Percentiles rank a stretch among this genome's conserved stretches.
Evolutionary conservation across 2,329 filamentous ascomycete genomes (phyloP).

Genomic region (Pseudodiploospora longispora): DNA sequence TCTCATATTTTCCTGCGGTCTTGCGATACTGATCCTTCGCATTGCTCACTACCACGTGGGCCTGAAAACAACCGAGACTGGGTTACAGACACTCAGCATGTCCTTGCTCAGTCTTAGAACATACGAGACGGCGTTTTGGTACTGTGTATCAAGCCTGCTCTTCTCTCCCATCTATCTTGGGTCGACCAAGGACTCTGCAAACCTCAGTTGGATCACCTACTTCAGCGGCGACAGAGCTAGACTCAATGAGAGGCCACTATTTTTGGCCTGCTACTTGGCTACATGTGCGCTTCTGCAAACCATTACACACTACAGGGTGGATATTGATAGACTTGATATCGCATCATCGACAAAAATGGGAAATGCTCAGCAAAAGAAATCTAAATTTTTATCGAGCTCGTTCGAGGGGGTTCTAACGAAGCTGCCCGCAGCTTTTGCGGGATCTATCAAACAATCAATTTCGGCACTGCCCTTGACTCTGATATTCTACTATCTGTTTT

Average conservation of each 20-base stretch:
- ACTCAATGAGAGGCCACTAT: constrained; percentile 81
- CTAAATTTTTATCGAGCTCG: constrained; percentile 19
- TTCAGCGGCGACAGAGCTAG: constrained; percentile 63
- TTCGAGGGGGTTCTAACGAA: constrained; percentile 28
- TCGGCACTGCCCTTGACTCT: constrained; percentile 37
- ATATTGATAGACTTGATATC: constrained; percentile 59
- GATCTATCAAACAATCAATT: constrained; percentile 32
- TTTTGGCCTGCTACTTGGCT: constrained; percentile 63
- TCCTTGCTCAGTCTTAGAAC: constrained; percentile 52
- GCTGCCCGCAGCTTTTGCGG: constrained; percentile 31
- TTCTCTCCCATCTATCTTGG: constrained; percentile 78
- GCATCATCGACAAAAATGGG: constrained; percentile 17
- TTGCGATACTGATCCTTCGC: constrained; percentile 75
- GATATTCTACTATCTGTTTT: constrained; percentile 52
- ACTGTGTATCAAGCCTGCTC: constrained; percentile 66
- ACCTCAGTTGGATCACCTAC: constrained; percentile 66
- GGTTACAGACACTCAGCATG: constrained; percentile 54
- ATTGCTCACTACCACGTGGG: constrained; percentile 77
- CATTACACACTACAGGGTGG: constrained; percentile 58
- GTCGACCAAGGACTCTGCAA: constrained; percentile 50
- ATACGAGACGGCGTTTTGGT: constrained; percentile 65
- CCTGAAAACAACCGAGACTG: constrained; percentile 60
- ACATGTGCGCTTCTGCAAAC: constrained; percentile 64
- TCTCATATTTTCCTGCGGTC: constrained; percentile 66
- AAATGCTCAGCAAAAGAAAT: constrained; percentile 13